Evolutionary conservation across 306 rosid species (phyloP).

Genomic region (Lathyrus tuberosus): DNA sequence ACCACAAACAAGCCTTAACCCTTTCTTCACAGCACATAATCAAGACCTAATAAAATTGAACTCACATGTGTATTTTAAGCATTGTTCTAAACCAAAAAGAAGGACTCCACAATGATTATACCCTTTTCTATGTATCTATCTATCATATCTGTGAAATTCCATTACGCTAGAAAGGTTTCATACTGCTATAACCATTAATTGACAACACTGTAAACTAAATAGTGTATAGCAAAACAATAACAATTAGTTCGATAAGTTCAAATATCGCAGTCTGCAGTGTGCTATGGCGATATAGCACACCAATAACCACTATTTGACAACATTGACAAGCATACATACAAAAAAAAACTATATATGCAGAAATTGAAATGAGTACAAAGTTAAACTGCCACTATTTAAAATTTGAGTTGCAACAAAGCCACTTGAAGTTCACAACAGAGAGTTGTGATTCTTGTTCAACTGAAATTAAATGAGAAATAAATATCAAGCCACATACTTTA

Average conservation of each 20-base stretch:
- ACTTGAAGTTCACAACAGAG: too few relatives aligned
- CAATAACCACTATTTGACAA: background rate
- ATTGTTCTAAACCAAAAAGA: background rate
- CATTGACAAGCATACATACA: too few relatives aligned
- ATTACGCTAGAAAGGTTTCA: background rate
- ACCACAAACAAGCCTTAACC: too few relatives aligned
- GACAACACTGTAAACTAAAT: background rate
- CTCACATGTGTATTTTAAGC: conserved; percentile 2
- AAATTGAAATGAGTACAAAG: background rate
- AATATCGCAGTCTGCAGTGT: too few relatives aligned
- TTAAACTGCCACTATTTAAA: too few relatives aligned
- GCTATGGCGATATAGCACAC: background rate
- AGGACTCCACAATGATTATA: background rate
- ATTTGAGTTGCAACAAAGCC: too few relatives aligned
- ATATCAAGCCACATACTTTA: too few relatives aligned
- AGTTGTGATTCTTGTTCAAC: too few relatives aligned
- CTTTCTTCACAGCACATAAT: background rate
- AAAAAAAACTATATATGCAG: background rate
- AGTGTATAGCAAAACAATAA: background rate
- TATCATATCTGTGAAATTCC: background rate
- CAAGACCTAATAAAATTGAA: conserved; percentile 30
- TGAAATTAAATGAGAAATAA: too few relatives aligned
- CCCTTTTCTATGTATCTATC: background rate
- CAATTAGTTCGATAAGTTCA: too few relatives aligned
- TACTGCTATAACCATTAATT: background rate